phyloP scores from a whole-genome alignment of 352 stramenopile species.

The Phytophthora hybrid region DNA sequence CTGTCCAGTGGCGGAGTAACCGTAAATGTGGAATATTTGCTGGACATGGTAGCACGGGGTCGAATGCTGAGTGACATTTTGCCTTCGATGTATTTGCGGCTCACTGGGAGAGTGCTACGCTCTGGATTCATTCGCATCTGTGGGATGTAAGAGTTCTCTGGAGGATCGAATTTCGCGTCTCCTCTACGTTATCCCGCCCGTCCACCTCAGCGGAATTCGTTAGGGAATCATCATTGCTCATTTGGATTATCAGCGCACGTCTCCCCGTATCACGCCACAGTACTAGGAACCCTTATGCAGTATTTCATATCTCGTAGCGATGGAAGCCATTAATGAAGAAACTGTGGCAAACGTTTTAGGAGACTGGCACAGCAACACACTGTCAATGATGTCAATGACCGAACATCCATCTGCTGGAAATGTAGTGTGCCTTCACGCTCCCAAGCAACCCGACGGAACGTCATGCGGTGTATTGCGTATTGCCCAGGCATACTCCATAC shows the following conservation, averaged over 20 bases:
- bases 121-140: neutral
- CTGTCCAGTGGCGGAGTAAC: too few relatives aligned
- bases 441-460: neutral
- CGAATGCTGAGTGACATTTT: too few relatives aligned
- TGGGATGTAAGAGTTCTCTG: neutral
- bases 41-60: too few relatives aligned
- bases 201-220: conserved; percentile 9
- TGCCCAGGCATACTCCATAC: neutral
- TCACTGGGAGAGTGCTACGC: neutral
- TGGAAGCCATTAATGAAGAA: neutral
- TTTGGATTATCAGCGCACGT: neutral
- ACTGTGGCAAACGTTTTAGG: conserved; percentile 2
- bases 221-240: conserved; percentile 3
- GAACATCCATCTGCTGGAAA: neutral
- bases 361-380: neutral
- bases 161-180: neutral
- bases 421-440: conserved; percentile 2
- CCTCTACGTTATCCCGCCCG: conserved; percentile 9
- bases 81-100: conserved; percentile 7
- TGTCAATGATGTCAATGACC: neutral
- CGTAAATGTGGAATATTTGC: too few relatives aligned
- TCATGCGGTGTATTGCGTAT: conserved; percentile 1
- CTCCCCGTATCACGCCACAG: neutral
- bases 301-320: neutral
- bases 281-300: conserved; percentile 11